Base-by-base conservation (phyloP, 257 asterid genomes). In the Buddleja alternifolia region DNA sequence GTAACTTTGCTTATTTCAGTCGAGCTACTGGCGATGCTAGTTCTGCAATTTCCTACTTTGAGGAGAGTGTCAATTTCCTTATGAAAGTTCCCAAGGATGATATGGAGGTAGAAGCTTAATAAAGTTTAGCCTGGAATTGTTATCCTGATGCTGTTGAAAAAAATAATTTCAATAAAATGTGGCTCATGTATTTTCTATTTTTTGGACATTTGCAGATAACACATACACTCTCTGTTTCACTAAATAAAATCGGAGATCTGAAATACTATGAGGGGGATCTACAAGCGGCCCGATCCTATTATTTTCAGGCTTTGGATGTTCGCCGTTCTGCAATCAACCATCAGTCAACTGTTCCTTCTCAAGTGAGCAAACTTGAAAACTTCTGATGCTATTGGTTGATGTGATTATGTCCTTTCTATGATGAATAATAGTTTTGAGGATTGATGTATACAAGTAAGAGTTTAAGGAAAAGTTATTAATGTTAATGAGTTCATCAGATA, bases 151-250 rank as follows among this genome's bases (percentile, higher is more conserved):
- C 51, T 40, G 8, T 56, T 56, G 59, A 25, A 72, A 44, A 19
- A 19, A 55, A 48, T n/a, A 41, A 29, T 56, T 63, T 52, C 40
- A 2, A 4, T 8, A 34, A 63, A 47, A 40, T 56, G 66, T 48
- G 17, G 41, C 56, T 55, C 21, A 57, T 46, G 17, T 58, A 67
- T 32, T 69, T 69, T 65, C 8, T 29, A 34, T n/a, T 19, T 67
- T 76, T 72, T 57, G 25, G 12, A 46, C 40, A 8, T 55, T 42
- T 77, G 78, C 84, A 87, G 96, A 84, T 87, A 61, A 87, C 86
- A 36, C 99, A 94, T 71, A 88, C 99, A n/a, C 97, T 90, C 60
- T 91, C 99, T 10, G 96, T 91, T 42, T 91, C 97, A 0, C 86
- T 89, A 20, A 94, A 91, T 75, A 94, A 94, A 82, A 91, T 94